Percentiles rank a stretch among this genome's conserved stretches.
These are phyloP conservation scores for Asterochloris sp. DNA, from an alignment of 139 green algal species.

Conservation along the genomic window DNA sequence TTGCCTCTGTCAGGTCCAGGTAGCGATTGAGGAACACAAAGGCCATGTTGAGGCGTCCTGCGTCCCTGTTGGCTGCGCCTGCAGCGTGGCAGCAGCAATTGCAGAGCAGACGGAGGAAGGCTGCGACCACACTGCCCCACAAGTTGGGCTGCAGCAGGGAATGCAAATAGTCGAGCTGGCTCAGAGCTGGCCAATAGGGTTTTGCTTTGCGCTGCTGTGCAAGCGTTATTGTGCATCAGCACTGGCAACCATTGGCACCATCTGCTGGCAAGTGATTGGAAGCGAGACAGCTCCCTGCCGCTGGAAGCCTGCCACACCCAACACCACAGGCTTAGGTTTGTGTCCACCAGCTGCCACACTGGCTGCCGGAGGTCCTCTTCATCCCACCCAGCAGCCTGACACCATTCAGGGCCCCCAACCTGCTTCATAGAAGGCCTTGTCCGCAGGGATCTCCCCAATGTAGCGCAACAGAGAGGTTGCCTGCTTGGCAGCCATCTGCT, in stretches of 20 bases:
- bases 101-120: background rate
- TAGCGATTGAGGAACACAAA: constrained; percentile 87
- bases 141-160: no score
- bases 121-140: no score
- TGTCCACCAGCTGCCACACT: no score
- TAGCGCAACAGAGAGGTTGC: constrained; percentile 60
- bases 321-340: no score
- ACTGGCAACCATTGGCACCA: no score
- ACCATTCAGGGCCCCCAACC: constrained; percentile 3
- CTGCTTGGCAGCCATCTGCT: constrained; percentile 60
- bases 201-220: no score
- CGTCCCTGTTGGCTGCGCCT: constrained; percentile 48
- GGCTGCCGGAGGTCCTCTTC: background rate
- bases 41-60: constrained; percentile 59
- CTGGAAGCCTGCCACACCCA: no score
- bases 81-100: background rate
- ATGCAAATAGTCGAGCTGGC: no score
- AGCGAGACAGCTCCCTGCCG: no score
- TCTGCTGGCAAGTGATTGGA: no score
- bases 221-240: no score
- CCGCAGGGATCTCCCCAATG: constrained; percentile 65
- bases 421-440: constrained; percentile 54
- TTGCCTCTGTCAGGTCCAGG: constrained; percentile 79
- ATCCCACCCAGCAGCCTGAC: constrained; percentile 21
- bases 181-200: no score